Evolutionary conservation across 352 stramenopile genomes (phyloP).

Genomic region (Pythium periplocum): DNA sequence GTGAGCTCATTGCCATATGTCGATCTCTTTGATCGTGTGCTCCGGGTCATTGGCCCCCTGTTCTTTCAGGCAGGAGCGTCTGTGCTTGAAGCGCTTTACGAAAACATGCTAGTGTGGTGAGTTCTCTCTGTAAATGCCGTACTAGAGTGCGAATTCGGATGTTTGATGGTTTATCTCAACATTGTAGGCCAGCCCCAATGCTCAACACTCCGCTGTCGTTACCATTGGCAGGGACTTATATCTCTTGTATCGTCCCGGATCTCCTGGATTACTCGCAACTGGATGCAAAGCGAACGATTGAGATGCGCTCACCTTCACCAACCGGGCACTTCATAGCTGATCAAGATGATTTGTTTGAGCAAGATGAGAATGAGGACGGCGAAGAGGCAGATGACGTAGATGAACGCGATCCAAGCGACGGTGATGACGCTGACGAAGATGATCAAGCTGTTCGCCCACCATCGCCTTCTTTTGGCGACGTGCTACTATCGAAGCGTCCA

Average conservation of each 20-base stretch:
- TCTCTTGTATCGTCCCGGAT: slow-evolving; percentile 68
- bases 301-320: slow-evolving; percentile 29
- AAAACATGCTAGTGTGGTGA: slow-evolving; percentile 34
- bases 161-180: background rate
- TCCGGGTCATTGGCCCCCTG: slow-evolving; percentile 62
- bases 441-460: slow-evolving; percentile 20
- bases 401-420: slow-evolving; percentile 15
- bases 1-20: slow-evolving; percentile 65
- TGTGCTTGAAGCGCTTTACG: slow-evolving; percentile 64
- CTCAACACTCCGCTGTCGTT: slow-evolving; percentile 43
- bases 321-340: slow-evolving; percentile 42
- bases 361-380: slow-evolving; percentile 29
- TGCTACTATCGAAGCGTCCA: slow-evolving; percentile 52
- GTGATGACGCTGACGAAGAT: slow-evolving; percentile 1
- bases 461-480: slow-evolving; percentile 64
- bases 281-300: slow-evolving; percentile 15
- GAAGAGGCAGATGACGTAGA: slow-evolving; percentile 25
- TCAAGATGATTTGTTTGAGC: slow-evolving; percentile 7
- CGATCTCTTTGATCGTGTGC: slow-evolving; percentile 71
- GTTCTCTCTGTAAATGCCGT: background rate
- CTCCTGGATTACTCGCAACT: slow-evolving; percentile 50
- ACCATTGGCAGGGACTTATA: slow-evolving; percentile 68
- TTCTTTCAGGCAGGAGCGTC: slow-evolving; percentile 73
- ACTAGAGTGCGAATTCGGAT: slow-evolving; percentile 31
- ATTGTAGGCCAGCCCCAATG: slow-evolving; percentile 42